Evolutionary conservation across 2,329 filamentous ascomycete species (phyloP).

Genomic region (Botryotinia globosa): DNA sequence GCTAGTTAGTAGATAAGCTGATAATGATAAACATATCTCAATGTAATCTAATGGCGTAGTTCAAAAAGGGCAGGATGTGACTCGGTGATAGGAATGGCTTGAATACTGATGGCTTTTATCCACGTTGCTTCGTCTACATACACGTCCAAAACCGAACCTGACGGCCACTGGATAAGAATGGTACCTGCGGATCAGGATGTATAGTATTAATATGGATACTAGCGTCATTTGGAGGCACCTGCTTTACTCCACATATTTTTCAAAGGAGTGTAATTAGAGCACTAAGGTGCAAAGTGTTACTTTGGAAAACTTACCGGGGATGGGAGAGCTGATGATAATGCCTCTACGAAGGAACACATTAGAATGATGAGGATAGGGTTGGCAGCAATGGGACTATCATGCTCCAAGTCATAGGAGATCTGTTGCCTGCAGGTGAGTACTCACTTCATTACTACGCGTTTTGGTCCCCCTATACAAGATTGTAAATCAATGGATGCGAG

Average conservation of each 20-base stretch:
- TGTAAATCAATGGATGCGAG: no score
- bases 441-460: no score
- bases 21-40: conserved; percentile 7
- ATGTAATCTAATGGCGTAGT: neutral
- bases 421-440: no score
- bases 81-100: no score
- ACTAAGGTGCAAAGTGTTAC: neutral
- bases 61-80: neutral
- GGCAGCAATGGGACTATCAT: neutral
- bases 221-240: neutral
- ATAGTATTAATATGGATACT: neutral
- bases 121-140: neutral
- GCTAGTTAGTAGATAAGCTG: neutral
- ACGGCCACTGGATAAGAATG: neutral
- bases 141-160: neutral
- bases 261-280: neutral
- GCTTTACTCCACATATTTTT: neutral
- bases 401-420: neutral
- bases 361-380: neutral
- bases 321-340: neutral
- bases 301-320: neutral
- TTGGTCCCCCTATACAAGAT: no score
- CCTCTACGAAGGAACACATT: neutral
- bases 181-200: neutral
- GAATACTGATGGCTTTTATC: neutral